Base-by-base conservation (phyloP, 2,329 filamentous ascomycete species). In the Taxawa tesnikishii region DNA sequence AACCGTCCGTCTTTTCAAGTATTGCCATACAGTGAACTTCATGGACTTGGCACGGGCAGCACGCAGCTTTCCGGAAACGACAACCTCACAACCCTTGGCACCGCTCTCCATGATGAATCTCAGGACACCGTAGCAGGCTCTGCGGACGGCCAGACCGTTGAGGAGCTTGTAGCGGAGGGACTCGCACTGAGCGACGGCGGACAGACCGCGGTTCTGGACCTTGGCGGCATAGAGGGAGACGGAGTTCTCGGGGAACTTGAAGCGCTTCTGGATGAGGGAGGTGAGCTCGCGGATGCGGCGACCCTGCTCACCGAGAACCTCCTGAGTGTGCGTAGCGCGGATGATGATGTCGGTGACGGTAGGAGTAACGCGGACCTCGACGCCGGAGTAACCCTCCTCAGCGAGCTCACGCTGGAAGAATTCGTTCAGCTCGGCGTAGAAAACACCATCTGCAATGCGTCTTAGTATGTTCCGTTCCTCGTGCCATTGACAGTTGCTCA, bases 271-370 rank as follows among this genome's bases (percentile, higher is more conserved):
- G 76, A 98, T 98, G 63, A 98, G 81, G 59, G 85, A 94, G 63
- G 90, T 98, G 68, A 98, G 85, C 77, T 98, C 90, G 67, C 90
- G 88, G 68, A 98, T 98, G 73, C 90, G 84, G 73, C 90, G 87
- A 60, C 90, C 90, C 77, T 98, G 90, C 80, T 98, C 90, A 62
- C 90, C 90, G 59, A 98, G 84, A 54, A 98, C 92, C 75, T 98
- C 92, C 74, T 98, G 90, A 62, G 90, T 98, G 80, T 98, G 90
- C 60, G 90, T 98, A 62, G 90, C 90, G 67, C 90, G 90, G 76
- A 98, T 93, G 78, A 98, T 96, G 78, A 96, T 96, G 71, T 96
- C 90, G 74, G 90, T 98, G 62, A 98, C 90, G 65, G 90, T 98
- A 53, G 90, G 90, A 55, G 90, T 98, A 56, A 98, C 90, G 75